phyloP scores from a whole-genome alignment of 177 flowering plant genomes.

The Telopea speciosissima region DNA sequence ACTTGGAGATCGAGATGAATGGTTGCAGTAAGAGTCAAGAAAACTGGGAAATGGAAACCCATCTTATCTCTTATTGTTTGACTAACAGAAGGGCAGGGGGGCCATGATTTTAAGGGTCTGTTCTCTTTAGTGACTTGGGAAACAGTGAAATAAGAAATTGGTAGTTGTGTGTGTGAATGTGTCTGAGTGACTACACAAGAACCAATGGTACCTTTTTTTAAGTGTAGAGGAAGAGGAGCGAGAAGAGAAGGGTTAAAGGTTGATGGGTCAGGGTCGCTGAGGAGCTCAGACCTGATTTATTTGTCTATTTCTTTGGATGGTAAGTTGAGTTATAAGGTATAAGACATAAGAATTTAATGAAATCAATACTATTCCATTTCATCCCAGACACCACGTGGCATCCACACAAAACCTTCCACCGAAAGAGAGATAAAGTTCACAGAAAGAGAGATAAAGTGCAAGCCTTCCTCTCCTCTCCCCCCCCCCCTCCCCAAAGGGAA shows the following conservation, averaged over 20 bases:
- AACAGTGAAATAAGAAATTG: background rate
- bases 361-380: background rate
- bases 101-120: background rate
- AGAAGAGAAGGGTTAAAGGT: background rate
- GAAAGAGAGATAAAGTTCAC: too few relatives aligned
- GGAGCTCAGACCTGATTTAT: conserved; percentile 3
- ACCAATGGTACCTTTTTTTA: conserved; percentile 13
- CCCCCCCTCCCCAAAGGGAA: too few relatives aligned
- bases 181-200: conserved; percentile 11
- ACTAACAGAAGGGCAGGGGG: background rate
- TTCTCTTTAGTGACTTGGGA: background rate
- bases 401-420: background rate
- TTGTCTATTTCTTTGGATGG: conserved; percentile 18
- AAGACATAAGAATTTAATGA: conserved; percentile 6
- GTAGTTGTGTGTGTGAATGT: background rate
- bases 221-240: conserved; percentile 7
- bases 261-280: background rate
- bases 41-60: background rate
- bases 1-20: background rate
- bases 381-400: background rate
- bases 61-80: background rate
- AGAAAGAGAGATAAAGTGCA: background rate
- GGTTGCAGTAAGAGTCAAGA: background rate
- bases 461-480: too few relatives aligned
- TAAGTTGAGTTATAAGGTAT: conserved; percentile 8